Base-by-base conservation (phyloP, 2,329 filamentous ascomycete genomes). In the Helicocarpus griseus region DNA sequence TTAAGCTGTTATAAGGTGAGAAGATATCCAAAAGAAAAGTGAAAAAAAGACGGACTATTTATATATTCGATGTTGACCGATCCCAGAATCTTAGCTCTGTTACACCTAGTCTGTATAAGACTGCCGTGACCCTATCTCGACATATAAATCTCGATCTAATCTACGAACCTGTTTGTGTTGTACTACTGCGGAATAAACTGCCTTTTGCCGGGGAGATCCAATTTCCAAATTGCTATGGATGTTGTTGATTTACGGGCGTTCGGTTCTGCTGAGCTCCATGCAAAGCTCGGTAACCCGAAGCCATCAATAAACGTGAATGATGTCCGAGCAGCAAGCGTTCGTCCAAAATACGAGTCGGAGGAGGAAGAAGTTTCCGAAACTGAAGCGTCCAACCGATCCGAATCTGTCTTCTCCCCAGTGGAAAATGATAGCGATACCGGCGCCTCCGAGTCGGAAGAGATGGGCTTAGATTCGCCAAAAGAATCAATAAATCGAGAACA, bases 341-440 rank as follows among this genome's bases (percentile, higher is more conserved):
- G 47, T 5, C 44, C 19, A 31, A 49, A 48, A 45, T 59, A 59
- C 38, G 56, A 58, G 50, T 56, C 57, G 1, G 56, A 56, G 14
- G 57, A 59, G 28, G 57, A 59, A 31, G 54, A 58, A 29, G 43
- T 55, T 26, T 59, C 56, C 26, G 57, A 56, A 44, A 22, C 50
- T 2, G 57, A 58, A 33, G 24, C 36, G 19, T 33, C 52, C 22
- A 43, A 21, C n/a, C 38, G 44, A 4, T 45, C 57, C 17, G 54
- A 56, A 36, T 46, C 36, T 41, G 31, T 53, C 14, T 55, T 56
- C 22, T 57, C 57, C 4, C 52, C 56, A 5, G 48, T 52, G 24
- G 53, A 54, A 17, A 48, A 49, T 26, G 55, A 53, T 11, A 54
- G 53, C 31, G 55, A 55, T 26, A 48, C 43, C 22, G 38, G 46